These are phyloP conservation scores for Boeremia exigua DNA, from an alignment of 2,329 filamentous ascomycete genomes.

Conservation along the genomic window DNA sequence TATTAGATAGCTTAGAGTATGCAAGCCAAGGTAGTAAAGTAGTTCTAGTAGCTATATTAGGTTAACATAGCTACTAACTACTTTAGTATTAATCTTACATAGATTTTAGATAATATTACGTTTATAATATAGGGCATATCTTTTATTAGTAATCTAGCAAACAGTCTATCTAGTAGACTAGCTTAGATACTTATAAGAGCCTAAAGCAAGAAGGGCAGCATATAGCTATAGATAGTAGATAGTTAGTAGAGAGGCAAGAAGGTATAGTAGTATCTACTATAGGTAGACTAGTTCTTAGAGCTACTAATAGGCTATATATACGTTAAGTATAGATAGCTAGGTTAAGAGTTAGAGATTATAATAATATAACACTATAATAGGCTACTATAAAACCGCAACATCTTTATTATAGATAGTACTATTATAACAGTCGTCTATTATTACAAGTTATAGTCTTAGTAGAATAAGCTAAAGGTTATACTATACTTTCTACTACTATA, in stretches of 20 bases:
- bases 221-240: no score
- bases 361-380: not conserved
- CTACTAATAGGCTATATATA: not conserved
- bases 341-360: not conserved
- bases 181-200: not conserved
- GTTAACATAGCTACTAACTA: not conserved
- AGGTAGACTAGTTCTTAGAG: not conserved
- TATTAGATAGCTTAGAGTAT: not conserved
- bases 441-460: not conserved
- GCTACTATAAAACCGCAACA: not conserved
- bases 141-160: not conserved
- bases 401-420: not conserved
- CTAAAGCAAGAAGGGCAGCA: no score
- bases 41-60: no score
- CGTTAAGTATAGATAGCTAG: not conserved
- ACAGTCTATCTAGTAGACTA: not conserved
- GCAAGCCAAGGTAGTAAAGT: no score
- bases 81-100: not conserved
- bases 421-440: not conserved
- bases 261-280: not conserved
- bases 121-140: not conserved
- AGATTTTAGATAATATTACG: not conserved
- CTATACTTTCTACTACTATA: not conserved
- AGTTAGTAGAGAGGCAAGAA: no score
- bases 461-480: not conserved